Conservation (phyloP, 768 basidiomycete species). For the Tylopilus sp. region DNA sequence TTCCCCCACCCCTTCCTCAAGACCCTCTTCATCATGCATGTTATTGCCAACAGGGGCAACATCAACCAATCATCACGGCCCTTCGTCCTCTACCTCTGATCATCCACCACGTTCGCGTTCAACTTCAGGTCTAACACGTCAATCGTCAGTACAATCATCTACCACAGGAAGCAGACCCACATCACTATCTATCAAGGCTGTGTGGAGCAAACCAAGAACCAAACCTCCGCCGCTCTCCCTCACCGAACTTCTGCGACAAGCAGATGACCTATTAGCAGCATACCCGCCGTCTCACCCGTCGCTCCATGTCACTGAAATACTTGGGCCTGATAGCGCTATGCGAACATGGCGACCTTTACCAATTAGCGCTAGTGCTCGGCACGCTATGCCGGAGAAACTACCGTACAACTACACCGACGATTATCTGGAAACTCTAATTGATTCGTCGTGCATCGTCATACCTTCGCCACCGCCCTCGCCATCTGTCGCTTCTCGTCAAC, state of each 20-base stretch:
- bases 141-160: not conserved
- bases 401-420: constrained; percentile 23
- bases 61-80: not conserved
- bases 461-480: constrained; percentile 27
- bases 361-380: constrained; percentile 12
- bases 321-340: constrained; percentile 77
- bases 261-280: constrained; percentile 54
- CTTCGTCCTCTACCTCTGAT: not conserved
- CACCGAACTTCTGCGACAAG: constrained; percentile 47
- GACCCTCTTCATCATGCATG: not conserved
- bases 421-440: constrained; percentile 23
- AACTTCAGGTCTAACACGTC: constrained; percentile 1
- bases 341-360: constrained; percentile 57
- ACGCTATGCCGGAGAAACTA: constrained; percentile 23
- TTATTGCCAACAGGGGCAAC: not conserved
- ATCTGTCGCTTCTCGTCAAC: not conserved
- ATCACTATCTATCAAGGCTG: constrained; percentile 1
- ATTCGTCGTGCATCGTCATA: constrained; percentile 23
- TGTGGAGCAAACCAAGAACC: constrained; percentile 6
- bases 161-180: not conserved
- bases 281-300: constrained; percentile 61
- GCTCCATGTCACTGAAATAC: constrained; percentile 52
- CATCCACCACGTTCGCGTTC: constrained; percentile 3
- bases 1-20: not conserved
- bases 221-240: constrained; percentile 37